Evolutionary conservation across 495 filamentous ascomycete species (phyloP), one percentile per base, ranked within the genome.

Genomic region (Aspergillus steynii): DNA sequence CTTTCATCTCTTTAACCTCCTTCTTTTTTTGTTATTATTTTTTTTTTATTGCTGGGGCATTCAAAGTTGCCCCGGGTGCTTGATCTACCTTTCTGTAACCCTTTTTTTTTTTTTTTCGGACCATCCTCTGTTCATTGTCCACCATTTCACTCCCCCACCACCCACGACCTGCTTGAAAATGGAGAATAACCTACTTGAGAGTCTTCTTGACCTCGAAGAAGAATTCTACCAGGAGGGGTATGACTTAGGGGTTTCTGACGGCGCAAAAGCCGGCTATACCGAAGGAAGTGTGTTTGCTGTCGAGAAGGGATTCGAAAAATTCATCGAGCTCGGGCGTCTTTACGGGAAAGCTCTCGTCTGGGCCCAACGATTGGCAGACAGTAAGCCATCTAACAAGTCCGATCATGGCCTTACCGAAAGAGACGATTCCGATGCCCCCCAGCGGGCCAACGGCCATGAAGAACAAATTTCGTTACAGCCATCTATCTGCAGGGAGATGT

Each of bases 261-360:
- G 95, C 29, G 79, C 84, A n/a, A 79, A 82, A 65, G 86, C 91
- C 14, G 95, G 96, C 10, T 87, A 86, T 31, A 85, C 89, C 51
- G 95, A 99, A 82, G 96, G 96, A 46, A 89, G 90, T 42, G 80
- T 90, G 12, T 91, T 98, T 70, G 95, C 94, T 0, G 82, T 98
- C 3, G 90, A 96, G 68, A 96, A 95, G 65, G 95, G 93, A 1
- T 98, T 94, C 60, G 90, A 95, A 68, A 97, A 96, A 75, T 96
- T 91, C 66, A 64, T 86, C 14, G 87, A 90, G 59, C 83, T 92
- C 66, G 96, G 95, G 1, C 80, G 80, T 57, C 70, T 99, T 26
- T 89, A 93, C 66, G 93, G 95, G n/a, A 87, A 85, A 68, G 86
- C 90, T 3, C 73, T 88, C 1, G 83, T 98, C 46, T 98, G 93